These are phyloP conservation scores for Mesembryanthemum crystallinum DNA, from an alignment of 148 eudicot species.

Conservation along the genomic window DNA sequence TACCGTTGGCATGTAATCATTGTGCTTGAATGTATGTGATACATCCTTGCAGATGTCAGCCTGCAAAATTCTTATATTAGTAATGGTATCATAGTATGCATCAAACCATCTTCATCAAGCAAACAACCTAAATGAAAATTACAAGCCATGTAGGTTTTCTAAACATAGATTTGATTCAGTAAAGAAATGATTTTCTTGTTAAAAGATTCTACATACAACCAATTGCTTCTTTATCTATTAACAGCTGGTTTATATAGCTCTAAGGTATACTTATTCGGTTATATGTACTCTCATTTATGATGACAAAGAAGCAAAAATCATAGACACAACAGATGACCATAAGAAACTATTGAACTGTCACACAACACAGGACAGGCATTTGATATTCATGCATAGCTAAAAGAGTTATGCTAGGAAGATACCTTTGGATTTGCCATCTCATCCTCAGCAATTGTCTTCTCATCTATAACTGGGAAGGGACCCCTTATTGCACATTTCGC, in stretches of 20 bases:
- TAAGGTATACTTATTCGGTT: background rate
- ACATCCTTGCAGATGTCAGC: conserved; percentile 27
- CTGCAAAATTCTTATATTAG: conserved; percentile 24
- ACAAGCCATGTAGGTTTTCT: background rate
- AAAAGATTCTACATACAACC: background rate
- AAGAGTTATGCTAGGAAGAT: background rate
- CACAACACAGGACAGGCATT: background rate
- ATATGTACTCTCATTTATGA: background rate
- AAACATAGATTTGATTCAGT: background rate
- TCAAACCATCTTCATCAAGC: background rate
- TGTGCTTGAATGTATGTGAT: conserved; percentile 21
- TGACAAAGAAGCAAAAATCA: conserved; percentile 4
- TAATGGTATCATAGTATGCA: background rate
- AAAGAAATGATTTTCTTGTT: background rate
- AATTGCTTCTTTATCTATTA: background rate
- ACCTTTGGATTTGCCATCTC: conserved; percentile 39
- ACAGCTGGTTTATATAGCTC: background rate
- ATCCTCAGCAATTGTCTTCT: conserved; percentile 61
- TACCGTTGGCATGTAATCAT: conserved; percentile 24
- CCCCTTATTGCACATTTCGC: conserved; percentile 58
- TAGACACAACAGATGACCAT: background rate
- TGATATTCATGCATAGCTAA: background rate
- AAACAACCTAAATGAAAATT: background rate
- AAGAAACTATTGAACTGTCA: background rate
- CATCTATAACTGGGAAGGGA: conserved; percentile 46